Conservation (phyloP, 192 early-diverging fungal genomes). For the Coemansia sp. region DNA sequence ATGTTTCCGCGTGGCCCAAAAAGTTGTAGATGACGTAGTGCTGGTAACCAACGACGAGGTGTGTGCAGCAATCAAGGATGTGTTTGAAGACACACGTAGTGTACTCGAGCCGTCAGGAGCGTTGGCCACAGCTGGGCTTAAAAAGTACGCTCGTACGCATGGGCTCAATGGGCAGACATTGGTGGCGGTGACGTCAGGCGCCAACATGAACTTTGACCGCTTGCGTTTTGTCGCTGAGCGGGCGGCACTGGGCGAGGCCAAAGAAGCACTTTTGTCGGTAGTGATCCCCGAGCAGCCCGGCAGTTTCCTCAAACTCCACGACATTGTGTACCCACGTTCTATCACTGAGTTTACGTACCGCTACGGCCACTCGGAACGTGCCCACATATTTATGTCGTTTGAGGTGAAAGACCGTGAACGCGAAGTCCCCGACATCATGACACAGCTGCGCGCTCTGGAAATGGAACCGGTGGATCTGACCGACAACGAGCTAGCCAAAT, state of each 20-base stretch:
- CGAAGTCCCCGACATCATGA: conserved; percentile 73
- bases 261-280: conserved; percentile 86
- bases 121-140: conserved; percentile 80
- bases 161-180: conserved; percentile 59
- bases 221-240: conserved; percentile 97
- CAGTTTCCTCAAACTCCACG: conserved; percentile 77
- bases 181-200: conserved; percentile 84
- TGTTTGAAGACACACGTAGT: conserved; percentile 89
- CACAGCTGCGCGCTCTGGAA: conserved; percentile 54
- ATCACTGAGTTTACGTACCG: conserved; percentile 91
- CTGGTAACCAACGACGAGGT: conserved; percentile 94
- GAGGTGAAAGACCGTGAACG: conserved; percentile 66
- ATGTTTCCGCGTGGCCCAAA: conserved; percentile 75
- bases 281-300: conserved; percentile 93
- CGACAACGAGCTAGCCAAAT: conserved; percentile 92
- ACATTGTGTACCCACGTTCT: conserved; percentile 75
- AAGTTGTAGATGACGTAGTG: conserved; percentile 88
- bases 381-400: conserved; percentile 90
- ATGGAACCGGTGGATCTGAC: conserved; percentile 85
- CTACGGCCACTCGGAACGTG: conserved; percentile 71
- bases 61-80: conserved; percentile 88
- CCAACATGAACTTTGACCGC: conserved; percentile 99
- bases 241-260: conserved; percentile 89
- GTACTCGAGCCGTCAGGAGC: conserved; percentile 97
- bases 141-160: conserved; percentile 69